Percentiles rank a stretch among this genome's conserved stretches.
These are phyloP conservation scores for Dissophora ornata DNA, from an alignment of 192 early-diverging fungal genomes.

Conservation along the genomic window DNA sequence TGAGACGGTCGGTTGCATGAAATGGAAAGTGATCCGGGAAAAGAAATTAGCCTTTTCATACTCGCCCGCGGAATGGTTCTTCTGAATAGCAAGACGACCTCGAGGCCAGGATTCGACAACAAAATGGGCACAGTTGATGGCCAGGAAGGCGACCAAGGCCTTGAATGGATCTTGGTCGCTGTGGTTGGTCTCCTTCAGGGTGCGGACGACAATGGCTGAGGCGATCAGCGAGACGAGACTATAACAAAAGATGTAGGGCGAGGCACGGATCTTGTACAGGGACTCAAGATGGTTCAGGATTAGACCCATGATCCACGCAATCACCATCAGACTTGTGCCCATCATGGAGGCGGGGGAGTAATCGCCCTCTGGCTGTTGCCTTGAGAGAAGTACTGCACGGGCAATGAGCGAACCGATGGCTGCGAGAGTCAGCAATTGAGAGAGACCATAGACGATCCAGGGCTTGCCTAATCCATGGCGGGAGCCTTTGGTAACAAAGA, in stretches of 20 bases:
- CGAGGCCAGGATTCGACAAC: slow-evolving; percentile 29
- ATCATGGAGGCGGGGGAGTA: slow-evolving; percentile 25
- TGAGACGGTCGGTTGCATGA: slow-evolving; percentile 8
- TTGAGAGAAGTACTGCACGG: slow-evolving; percentile 4
- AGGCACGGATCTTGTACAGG: slow-evolving; percentile 21
- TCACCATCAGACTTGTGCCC: slow-evolving; percentile 7
- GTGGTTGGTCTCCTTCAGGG: slow-evolving; percentile 1
- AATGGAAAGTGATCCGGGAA: slow-evolving; percentile 28
- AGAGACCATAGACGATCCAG: slow-evolving; percentile 22
- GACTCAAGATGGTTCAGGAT: slow-evolving; percentile 21
- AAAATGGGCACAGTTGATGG: slow-evolving; percentile 20
- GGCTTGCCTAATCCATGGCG: slow-evolving; percentile 26
- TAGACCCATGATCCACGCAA: slow-evolving; percentile 20
- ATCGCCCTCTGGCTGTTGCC: not conserved
- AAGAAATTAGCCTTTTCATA: slow-evolving; percentile 43
- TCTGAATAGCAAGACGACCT: slow-evolving; percentile 6
- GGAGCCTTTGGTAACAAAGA: not conserved
- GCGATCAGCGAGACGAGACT: slow-evolving; percentile 18
- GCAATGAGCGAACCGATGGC: slow-evolving; percentile 8
- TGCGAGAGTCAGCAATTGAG: slow-evolving; percentile 22
- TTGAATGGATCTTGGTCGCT: slow-evolving; percentile 4
- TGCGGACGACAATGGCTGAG: slow-evolving; percentile 19
- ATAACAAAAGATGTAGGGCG: slow-evolving; percentile 12
- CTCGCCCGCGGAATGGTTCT: not conserved
- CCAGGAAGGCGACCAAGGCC: slow-evolving; percentile 20